phyloP scores from a whole-genome alignment of 768 basidiomycete genomes.

The Lactarius tabidus region DNA sequence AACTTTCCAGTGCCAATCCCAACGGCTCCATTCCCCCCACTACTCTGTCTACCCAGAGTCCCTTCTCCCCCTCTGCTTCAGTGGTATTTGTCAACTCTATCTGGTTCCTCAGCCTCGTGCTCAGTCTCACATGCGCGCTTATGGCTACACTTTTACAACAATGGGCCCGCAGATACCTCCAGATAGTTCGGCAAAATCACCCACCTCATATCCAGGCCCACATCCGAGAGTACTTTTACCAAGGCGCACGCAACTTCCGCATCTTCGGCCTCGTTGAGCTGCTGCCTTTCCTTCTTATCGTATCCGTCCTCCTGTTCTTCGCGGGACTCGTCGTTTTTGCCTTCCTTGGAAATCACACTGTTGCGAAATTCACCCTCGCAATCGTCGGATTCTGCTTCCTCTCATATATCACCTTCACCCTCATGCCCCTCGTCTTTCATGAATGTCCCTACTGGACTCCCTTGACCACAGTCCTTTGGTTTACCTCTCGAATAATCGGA shows the following conservation, averaged over 20 bases:
- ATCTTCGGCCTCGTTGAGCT: not conserved
- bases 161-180: constrained; percentile 13
- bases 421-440: constrained; percentile 7
- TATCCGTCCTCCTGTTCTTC: constrained; percentile 13
- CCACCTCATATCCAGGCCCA: not conserved
- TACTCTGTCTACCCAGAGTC: not conserved
- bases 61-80: not conserved
- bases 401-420: not conserved
- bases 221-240: not conserved
- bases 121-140: constrained; percentile 4
- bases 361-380: not conserved
- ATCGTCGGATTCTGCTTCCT: not conserved
- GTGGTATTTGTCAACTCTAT: constrained; percentile 4
- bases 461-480: not conserved
- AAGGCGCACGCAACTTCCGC: not conserved
- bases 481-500: not conserved
- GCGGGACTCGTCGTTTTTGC: constrained; percentile 7
- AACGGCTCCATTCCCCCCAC: not conserved
- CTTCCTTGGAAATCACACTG: not conserved
- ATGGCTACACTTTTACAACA: constrained; percentile 15
- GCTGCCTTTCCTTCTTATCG: not conserved
- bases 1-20: not conserved
- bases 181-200: not conserved
- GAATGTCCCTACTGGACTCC: constrained; percentile 15
- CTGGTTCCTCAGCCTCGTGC: constrained; percentile 9